Conservation (phyloP, 2,329 filamentous ascomycete genomes). For the Phialocephala sp. region DNA sequence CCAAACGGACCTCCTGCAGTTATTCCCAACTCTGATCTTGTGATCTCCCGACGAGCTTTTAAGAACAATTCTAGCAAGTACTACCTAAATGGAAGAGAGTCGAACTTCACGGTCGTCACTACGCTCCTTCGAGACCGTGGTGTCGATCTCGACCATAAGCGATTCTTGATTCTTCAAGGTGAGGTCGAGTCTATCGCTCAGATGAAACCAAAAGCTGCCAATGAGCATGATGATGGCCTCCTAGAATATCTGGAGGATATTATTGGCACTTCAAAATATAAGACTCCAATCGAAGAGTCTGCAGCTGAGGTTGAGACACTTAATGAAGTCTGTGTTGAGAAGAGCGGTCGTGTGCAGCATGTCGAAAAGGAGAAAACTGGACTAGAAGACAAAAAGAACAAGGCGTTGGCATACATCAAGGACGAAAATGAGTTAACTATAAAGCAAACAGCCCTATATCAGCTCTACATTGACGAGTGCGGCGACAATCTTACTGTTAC, state of each 20-base stretch:
- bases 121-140: conserved; percentile 85
- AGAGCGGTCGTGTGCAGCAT: conserved; percentile 93
- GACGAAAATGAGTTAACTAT: conserved; percentile 92
- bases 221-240: conserved; percentile 94
- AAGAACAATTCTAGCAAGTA: conserved; percentile 99
- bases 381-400: conserved; percentile 96
- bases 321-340: conserved; percentile 94
- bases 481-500: conserved; percentile 88
- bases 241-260: conserved; percentile 98
- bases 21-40: conserved; percentile 81
- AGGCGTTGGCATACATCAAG: conserved; percentile 83
- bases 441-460: conserved; percentile 92
- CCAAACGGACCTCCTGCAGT: conserved; percentile 76
- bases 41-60: conserved; percentile 92
- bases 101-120: conserved; percentile 91
- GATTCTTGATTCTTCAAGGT: conserved; percentile 95
- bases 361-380: conserved; percentile 96
- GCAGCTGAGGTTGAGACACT: conserved; percentile 87
- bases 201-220: conserved; percentile 96
- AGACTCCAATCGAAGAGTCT: conserved; percentile 93
- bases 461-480: conserved; percentile 88
- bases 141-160: conserved; percentile 96
- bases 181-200: conserved; percentile 99
- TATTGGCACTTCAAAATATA: conserved; percentile 98
- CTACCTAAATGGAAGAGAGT: conserved; percentile 89